Base-by-base conservation (phyloP, 2,329 filamentous ascomycete species). In the Colletotrichum higginsianum region DNA sequence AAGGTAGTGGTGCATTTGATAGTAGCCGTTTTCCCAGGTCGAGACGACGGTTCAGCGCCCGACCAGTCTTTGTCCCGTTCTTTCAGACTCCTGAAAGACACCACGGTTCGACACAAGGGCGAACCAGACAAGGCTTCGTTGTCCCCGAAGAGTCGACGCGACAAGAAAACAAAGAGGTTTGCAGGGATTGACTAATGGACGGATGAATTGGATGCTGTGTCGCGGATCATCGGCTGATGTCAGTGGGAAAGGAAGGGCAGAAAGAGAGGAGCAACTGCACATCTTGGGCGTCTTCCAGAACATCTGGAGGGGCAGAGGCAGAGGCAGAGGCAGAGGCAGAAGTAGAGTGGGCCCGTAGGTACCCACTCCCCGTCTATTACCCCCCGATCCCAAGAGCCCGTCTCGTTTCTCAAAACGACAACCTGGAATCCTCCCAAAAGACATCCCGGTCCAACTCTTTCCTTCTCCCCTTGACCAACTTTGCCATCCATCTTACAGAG, bases 381-480 rank as follows among this genome's bases (percentile, higher is more conserved):
- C 13, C 53, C n/a, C 66, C 61, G 38, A 62, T 62, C 30, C 64
- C 65, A 35, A 55, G 62, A 61, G 56, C 57, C 61, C 56, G 56
- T 70, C 63, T 56, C 56, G 56, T 58, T 68, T 60, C 68, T 63
- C 58, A 60, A 60, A 35, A 68, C 66, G 18, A 56, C 49, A 50
- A n/a, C 18, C 52, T 30, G 30, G 30, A 46, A 42, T 4, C 13
- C 15, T 9, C 38, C 49, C 12, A 18, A 53, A 50, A 61, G 42
- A 52, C 52, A 60, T 30, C 62, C 62, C 62, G 26, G 61, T 40
- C 56, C 23, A 18, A 11, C 8, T 40, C 21, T 46, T 42, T 30
- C 15, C 44, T 21, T 12, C 61, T n/a, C 21, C 44, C 30, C n/a
- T 42, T 52, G 42, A 21, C 52, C 64, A 46, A 61, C 52, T 67